Evolutionary conservation across 495 filamentous ascomycete species (phyloP), one percentile per base, ranked within the genome.

Genomic region (Hyaloscypha finlandica): DNA sequence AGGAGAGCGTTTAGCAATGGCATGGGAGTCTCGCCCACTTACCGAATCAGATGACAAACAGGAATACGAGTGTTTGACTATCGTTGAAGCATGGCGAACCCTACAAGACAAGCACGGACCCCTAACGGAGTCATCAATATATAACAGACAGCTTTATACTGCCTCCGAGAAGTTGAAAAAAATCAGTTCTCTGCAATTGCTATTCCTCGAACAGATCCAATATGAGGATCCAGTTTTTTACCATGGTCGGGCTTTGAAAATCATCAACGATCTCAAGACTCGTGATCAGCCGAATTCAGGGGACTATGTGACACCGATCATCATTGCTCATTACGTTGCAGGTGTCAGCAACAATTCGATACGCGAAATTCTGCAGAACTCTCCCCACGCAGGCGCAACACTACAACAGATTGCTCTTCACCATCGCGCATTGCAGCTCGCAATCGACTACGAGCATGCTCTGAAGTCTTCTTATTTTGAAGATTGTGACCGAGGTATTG

Each of bases 361-460:
- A 29, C 78, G 77, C 25, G 65, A 78, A 9, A 62, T 72, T 42
- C 72, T 86, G 19, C 70, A 71, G 25, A 48, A 61, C 6, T 63
- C 63, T 0, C 59, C 81, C 20, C 68, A 72, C 35, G 69, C 73
- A 8, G 71, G 81, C 8, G 74, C 76, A 4, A 78, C 72, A 37
- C 75, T 76, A 16, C 11, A 64, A 51, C 51, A 61, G 14, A 39
- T 70, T 42, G 42, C 14, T 22, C 61, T 71, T 14, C 51, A 59
- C 20, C 84, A 85, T 66, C 79, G 81, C 61, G 73, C 70, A 22
- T 65, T 83, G 29, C 80, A 85, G 64, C 80, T 86, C 51, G 80
- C 76, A 11, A 57, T 73, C 8, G 80, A 84, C 20, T 84, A 81
- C 59, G 79, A 83, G 62, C 76, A 71, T 60, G 81, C 79, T 16